Base-by-base conservation (phyloP, 2,329 filamentous ascomycete genomes). In the Trichophyton verrucosum region DNA sequence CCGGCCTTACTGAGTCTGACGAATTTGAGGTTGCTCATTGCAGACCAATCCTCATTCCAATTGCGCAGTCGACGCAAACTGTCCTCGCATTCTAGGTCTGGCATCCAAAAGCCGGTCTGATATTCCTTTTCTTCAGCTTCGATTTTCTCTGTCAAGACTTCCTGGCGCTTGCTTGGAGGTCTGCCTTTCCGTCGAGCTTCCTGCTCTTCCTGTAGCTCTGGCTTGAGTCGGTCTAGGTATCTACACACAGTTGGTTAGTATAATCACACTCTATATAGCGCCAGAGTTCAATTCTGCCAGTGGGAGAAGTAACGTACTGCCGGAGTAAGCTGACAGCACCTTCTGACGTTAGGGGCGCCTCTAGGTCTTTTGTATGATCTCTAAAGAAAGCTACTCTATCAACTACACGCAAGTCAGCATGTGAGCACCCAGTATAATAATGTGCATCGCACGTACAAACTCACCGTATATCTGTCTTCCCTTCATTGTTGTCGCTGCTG, bases 1-100 rank as follows among this genome's bases (percentile, higher is more conserved):
- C 89, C 89, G 33, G 81, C 78, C 61, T 80, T 83, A 3, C 82
- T 81, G 61, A 96, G 78, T 63, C 89, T 85, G 63, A 90, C 80
- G 80, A 91, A 97, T 62, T 85, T 83, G 66, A 96, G 72, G 7
- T 82, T 86, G 38, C 85, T 83, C 64, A 96, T 80, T 67, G 87
- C 86, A 7, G 88, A 81, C 92, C 92, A 97, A 27, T 88, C 82
- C 3, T 88, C 88, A 65, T 90, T 87, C 89, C 91, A 97, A 22
- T 80, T 78, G 64, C 83, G 81, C 46, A 97, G 74, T 65, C 82
- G 80, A 61, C 80, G 74, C 58, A 88, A 75, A 66, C 86, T 90
- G 56, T 85, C 81, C 46, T 80, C 78, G 47, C 85, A 81, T 60
- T 84, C 82, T 60, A 96, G 76, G 70, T 96, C 88, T 0, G 92